Conservation (phyloP, 2,329 filamentous ascomycete genomes). For the Fonsecaea pugnacius region DNA sequence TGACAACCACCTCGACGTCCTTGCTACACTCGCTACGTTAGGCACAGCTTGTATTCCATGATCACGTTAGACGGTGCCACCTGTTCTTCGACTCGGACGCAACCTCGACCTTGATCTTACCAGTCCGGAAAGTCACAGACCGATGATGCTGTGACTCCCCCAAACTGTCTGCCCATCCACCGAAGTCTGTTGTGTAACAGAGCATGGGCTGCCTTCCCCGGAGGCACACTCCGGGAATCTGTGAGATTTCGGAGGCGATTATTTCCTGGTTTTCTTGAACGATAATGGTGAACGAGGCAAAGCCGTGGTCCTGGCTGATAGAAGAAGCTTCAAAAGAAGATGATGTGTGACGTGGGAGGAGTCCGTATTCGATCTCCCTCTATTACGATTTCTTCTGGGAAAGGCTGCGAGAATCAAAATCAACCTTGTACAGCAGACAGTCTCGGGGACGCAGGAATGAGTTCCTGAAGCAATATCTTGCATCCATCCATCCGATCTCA, state of each 20-base stretch:
- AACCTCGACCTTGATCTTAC: background rate
- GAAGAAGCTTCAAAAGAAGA: background rate
- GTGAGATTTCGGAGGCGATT: background rate
- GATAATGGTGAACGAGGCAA: background rate
- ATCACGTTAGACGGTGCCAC: conserved; percentile 3
- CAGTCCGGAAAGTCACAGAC: background rate
- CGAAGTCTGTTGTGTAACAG: background rate
- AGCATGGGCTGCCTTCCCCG: conserved; percentile 2
- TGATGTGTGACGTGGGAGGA: background rate
- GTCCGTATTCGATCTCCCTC: background rate
- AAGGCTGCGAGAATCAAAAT: background rate
- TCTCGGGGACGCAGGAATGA: background rate
- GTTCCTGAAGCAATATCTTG: background rate
- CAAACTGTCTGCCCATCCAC: background rate
- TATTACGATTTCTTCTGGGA: background rate
- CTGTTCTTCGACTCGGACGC: background rate
- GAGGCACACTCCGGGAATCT: conserved; percentile 10
- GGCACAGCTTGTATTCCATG: background rate
- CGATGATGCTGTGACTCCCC: conserved; percentile 14
- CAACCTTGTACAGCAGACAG: background rate
- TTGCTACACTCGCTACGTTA: background rate
- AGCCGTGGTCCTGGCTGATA: background rate
- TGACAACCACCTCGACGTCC: background rate
- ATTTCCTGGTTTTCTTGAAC: background rate
- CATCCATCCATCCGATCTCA: background rate